These are phyloP conservation scores for Calonectria hawksworthii DNA, from an alignment of 2,329 filamentous ascomycete genomes.

Conservation along the genomic window DNA sequence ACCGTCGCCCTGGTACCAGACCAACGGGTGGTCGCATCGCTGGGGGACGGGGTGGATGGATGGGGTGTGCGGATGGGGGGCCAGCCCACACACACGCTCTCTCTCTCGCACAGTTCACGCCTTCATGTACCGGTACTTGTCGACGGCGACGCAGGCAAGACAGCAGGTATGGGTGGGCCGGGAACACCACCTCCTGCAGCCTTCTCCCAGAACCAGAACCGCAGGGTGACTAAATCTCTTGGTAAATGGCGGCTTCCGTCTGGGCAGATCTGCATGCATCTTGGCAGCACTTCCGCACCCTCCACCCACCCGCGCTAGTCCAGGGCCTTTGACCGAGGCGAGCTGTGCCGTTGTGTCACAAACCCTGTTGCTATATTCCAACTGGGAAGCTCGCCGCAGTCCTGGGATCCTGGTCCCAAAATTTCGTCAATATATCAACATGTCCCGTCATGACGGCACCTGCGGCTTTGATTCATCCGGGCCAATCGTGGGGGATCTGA, in stretches of 20 bases:
- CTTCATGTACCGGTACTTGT: not conserved
- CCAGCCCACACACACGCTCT: not conserved
- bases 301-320: constrained; percentile 20
- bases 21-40: constrained; percentile 27
- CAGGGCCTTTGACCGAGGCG: constrained; percentile 24
- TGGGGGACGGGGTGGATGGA: constrained; percentile 19
- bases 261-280: constrained; percentile 33
- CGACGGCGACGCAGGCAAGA: not conserved
- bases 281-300: constrained; percentile 30
- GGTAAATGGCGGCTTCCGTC: constrained; percentile 17
- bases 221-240: constrained; percentile 32
- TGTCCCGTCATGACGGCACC: constrained; percentile 35
- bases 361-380: constrained; percentile 14
- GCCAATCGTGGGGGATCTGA: not conserved
- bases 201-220: constrained; percentile 37
- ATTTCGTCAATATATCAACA: constrained; percentile 33
- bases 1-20: constrained; percentile 35
- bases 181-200: constrained; percentile 32
- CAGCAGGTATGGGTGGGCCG: constrained; percentile 18
- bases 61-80: not conserved
- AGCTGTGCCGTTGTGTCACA: constrained; percentile 22
- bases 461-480: constrained; percentile 7
- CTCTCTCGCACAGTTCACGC: not conserved
- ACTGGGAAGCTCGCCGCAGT: not conserved
- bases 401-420: constrained; percentile 11